A percentile compares a stretch with the other conserved stretches of the same genome.
phyloP scores from a whole-genome alignment of 1,284 basidiomycete genomes.

The Cutaneotrichosporon cyanovorans region DNA sequence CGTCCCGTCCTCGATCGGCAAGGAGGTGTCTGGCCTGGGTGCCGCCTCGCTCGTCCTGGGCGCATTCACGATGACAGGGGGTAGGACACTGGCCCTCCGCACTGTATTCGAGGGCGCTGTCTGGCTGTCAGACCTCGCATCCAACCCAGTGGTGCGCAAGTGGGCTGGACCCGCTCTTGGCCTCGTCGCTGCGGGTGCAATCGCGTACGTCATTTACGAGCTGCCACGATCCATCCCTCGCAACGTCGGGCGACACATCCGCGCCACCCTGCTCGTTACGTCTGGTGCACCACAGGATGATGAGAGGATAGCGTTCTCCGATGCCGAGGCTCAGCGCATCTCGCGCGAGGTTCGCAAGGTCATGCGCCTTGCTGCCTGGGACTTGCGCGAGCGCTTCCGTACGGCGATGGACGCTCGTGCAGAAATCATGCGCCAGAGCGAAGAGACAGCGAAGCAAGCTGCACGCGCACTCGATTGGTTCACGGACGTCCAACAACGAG shows the following conservation, averaged over 20 bases:
- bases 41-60: constrained; percentile 71
- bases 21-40: constrained; percentile 58
- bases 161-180: constrained; percentile 85
- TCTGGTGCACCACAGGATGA: constrained; percentile 29
- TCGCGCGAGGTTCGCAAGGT: constrained; percentile 89
- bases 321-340: constrained; percentile 64
- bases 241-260: constrained; percentile 69
- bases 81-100: constrained; percentile 68
- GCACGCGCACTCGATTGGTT: constrained; percentile 68
- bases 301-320: constrained; percentile 54
- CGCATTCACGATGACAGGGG: constrained; percentile 78
- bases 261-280: constrained; percentile 50
- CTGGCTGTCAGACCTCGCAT: constrained; percentile 68
- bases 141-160: constrained; percentile 70
- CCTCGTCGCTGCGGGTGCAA: constrained; percentile 59
- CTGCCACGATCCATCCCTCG: constrained; percentile 85
- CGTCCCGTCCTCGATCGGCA: constrained; percentile 24
- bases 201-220: constrained; percentile 78
- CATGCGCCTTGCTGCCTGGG: constrained; percentile 83
- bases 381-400: constrained; percentile 76
- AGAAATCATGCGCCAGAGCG: constrained; percentile 68
- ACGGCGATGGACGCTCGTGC: constrained; percentile 68
- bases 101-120: constrained; percentile 69
- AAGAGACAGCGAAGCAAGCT: constrained; percentile 65
- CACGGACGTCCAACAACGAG: constrained; percentile 54